These are phyloP conservation scores for Fraxinus ornus DNA, from an alignment of 305 asterid genomes.

Conservation along the genomic window DNA sequence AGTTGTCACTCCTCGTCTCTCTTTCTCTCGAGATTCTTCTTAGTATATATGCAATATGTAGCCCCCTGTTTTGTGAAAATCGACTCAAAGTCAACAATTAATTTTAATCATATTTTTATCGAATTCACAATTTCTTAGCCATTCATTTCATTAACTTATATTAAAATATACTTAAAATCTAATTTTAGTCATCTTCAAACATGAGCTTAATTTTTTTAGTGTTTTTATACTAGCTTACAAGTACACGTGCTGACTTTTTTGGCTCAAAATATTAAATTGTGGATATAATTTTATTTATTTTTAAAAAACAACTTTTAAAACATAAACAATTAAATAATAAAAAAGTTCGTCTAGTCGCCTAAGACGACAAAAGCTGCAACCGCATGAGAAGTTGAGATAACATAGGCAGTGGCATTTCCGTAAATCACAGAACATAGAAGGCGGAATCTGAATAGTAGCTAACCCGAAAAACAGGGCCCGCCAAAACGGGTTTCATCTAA, in stretches of 20 bases:
- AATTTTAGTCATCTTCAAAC: too few species aligned
- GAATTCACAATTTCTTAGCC: too few species aligned
- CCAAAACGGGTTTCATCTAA: constrained; percentile 9
- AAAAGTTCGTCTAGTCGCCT: not conserved
- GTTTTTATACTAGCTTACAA: too few species aligned
- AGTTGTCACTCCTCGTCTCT: not conserved
- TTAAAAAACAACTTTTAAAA: too few species aligned
- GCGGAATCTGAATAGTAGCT: constrained; percentile 11
- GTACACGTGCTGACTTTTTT: too few species aligned
- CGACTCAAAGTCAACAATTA: too few species aligned
- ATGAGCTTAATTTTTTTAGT: too few species aligned
- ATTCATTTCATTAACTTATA: too few species aligned
- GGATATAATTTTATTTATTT: too few species aligned
- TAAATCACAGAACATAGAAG: constrained; percentile 15
- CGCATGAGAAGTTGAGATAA: constrained; percentile 21
- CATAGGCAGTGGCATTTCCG: constrained; percentile 29
- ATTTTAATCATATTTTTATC: too few species aligned
- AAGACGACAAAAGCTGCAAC: constrained; percentile 17
- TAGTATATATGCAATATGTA: not conserved
- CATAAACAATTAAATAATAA: not conserved
- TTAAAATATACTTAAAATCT: too few species aligned
- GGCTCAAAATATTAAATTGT: too few species aligned
- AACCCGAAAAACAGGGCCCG: constrained; percentile 38
- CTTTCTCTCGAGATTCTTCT: not conserved
- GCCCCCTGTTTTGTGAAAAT: not conserved